phyloP scores from a whole-genome alignment of 148 eudicot genomes.

The Silene latifolia region DNA sequence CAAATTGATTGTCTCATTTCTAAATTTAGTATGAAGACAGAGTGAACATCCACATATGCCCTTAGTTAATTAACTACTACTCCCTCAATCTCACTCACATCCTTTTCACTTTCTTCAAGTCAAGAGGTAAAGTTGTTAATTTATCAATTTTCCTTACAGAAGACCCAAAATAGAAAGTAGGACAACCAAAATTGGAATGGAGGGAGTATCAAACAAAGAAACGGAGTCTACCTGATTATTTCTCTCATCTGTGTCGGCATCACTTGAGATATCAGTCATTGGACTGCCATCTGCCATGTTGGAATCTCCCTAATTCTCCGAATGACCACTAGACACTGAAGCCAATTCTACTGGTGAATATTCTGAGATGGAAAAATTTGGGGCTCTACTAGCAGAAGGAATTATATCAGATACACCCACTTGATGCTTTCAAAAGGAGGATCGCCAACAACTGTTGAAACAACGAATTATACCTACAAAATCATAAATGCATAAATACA shows the following conservation, averaged over 20 bases:
- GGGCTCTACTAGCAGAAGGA: not conserved
- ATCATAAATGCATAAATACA: not conserved
- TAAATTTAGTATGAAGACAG: too few species aligned
- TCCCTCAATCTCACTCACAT: too few species aligned
- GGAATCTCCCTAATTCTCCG: slow-evolving; percentile 26
- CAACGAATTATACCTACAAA: not conserved
- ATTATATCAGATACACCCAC: slow-evolving; percentile 8
- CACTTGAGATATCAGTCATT: slow-evolving; percentile 54
- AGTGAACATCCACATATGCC: too few species aligned
- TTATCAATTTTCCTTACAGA: too few species aligned
- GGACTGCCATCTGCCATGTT: slow-evolving; percentile 54
- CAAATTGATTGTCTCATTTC: too few species aligned
- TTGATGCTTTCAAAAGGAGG: slow-evolving; percentile 1
- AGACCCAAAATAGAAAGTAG: too few species aligned
- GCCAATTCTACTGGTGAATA: not conserved
- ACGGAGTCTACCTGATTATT: slow-evolving; percentile 34
- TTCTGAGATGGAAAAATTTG: not conserved
- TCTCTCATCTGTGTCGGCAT: slow-evolving; percentile 50
- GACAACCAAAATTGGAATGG: too few species aligned
- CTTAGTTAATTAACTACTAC: too few species aligned
- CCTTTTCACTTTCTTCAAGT: too few species aligned
- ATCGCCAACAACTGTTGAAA: not conserved
- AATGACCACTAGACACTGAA: slow-evolving; percentile 22
- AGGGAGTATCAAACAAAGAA: not conserved
- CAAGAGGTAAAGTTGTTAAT: too few species aligned